Percentiles rank a stretch among this genome's conserved stretches.
These are phyloP conservation scores for Penicillium ucsense DNA, from an alignment of 495 filamentous ascomycete genomes.

Conservation along the genomic window DNA sequence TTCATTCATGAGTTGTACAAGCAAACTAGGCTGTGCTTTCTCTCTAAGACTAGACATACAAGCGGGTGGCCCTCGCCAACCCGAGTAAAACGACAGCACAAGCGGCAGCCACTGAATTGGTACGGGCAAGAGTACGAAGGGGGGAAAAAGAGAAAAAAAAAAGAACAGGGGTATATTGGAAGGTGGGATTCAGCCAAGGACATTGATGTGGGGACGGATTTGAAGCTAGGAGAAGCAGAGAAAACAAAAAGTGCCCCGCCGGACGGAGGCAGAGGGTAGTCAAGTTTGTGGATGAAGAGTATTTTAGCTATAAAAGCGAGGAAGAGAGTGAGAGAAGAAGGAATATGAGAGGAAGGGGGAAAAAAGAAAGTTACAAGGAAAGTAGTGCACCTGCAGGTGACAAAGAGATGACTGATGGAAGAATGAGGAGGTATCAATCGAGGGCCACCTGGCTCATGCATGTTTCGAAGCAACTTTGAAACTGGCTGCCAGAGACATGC, in stretches of 20 bases:
- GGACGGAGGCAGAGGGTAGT: neutral
- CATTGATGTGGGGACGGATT: slow-evolving; percentile 5
- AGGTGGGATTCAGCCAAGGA: slow-evolving; percentile 5
- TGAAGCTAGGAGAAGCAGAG: neutral
- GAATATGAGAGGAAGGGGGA: neutral
- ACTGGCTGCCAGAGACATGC: no score
- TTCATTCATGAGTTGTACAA: no score
- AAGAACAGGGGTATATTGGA: slow-evolving; percentile 16
- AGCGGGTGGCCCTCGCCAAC: no score
- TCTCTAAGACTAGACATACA: no score
- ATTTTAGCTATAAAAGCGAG: neutral
- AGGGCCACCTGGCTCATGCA: no score
- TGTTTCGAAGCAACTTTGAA: no score
- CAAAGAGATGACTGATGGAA: no score
- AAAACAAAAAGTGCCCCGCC: neutral
- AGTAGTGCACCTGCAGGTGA: no score
- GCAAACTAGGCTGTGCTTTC: no score
- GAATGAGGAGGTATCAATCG: no score
- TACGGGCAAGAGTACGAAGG: neutral
- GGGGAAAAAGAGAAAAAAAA: neutral
- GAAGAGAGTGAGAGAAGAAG: neutral
- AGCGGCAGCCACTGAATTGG: no score
- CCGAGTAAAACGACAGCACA: no score
- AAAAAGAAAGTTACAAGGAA: neutral
- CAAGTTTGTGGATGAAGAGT: slow-evolving; percentile 1